phyloP scores from a whole-genome alignment of 495 filamentous ascomycete genomes.

The Umbilicaria muhlenbergii region DNA sequence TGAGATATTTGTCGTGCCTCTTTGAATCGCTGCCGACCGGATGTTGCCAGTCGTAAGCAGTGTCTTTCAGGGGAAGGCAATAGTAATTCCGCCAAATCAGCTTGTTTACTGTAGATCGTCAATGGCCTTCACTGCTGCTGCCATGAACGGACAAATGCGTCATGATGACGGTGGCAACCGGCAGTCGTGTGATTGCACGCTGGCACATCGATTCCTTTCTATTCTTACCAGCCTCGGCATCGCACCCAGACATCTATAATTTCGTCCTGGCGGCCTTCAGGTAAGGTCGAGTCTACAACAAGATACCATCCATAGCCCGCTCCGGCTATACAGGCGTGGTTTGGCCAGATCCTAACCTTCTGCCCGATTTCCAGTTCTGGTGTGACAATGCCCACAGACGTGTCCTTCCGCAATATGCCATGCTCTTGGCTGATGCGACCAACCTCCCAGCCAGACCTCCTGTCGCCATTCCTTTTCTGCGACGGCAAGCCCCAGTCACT shows the following conservation, averaged over 20 bases:
- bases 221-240: constrained; percentile 10
- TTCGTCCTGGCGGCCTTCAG: constrained; percentile 33
- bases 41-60: too few relatives aligned
- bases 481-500: constrained; percentile 34
- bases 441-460: constrained; percentile 38
- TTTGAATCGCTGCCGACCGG: too few relatives aligned
- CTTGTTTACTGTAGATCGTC: too few relatives aligned
- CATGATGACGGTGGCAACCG: too few relatives aligned
- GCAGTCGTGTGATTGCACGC: too few relatives aligned
- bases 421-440: constrained; percentile 51
- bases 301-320: constrained; percentile 60
- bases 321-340: constrained; percentile 72
- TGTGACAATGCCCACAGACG: background rate
- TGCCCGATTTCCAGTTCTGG: constrained; percentile 20
- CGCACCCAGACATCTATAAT: constrained; percentile 58
- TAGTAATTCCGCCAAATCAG: too few relatives aligned
- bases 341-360: constrained; percentile 59
- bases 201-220: background rate
- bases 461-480: background rate
- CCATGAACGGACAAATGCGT: too few relatives aligned
- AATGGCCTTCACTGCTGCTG: too few relatives aligned
- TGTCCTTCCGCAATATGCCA: constrained; percentile 31
- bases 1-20: too few relatives aligned
- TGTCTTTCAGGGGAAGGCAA: too few relatives aligned
- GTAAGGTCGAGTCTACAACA: constrained; percentile 45